Base-by-base conservation (phyloP, 1,284 basidiomycete genomes). In the Ustilago bromivora region DNA sequence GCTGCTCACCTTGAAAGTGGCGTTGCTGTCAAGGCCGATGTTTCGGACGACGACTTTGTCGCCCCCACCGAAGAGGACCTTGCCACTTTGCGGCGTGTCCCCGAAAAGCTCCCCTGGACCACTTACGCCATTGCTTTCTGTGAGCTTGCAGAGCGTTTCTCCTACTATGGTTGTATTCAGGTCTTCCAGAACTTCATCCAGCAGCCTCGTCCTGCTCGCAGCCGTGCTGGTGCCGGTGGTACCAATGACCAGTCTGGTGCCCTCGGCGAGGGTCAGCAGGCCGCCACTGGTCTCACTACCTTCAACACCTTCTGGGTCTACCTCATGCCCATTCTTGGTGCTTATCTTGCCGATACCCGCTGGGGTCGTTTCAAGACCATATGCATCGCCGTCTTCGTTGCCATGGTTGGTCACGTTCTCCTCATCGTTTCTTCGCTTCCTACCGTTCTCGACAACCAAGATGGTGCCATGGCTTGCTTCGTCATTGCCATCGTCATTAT, bases 401-500 rank as follows among this genome's bases (percentile, higher is more conserved):
- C 87, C 35, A 76, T 87, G 57, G 75, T 88, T 49, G 88, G 88
- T 1, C 93, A 95, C 85, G 87, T 92, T 68, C 88, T 95, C 75
- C 90, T 95, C 77, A 89, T 94, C 78, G 86, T 93, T 59, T 90
- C 92, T 23, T 90, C 91, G 9, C 85, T 94, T 32, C 93, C 93
- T 0, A 89, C 90, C 2, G 90, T 94, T 52, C 91, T 94, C 69
- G 87, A 91, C 46, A 55, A 78, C 49, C 78, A 88, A 32, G 87
- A 90, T 41, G 87, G 88, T 34, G 89, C 92, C 0, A 86, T 91
- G 34, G 92, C 89, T 2, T 88, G 89, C 46, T 93, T 95, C 82
- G 80, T 89, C 52, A 61, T 86, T 49, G 79, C 81, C 17, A 70
- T 86, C 34, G 62, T 86, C 65, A 57, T 85, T 41, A 83, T 82